phyloP scores from a whole-genome alignment of 129 eudicot species.

The Artemisia argyi region DNA sequence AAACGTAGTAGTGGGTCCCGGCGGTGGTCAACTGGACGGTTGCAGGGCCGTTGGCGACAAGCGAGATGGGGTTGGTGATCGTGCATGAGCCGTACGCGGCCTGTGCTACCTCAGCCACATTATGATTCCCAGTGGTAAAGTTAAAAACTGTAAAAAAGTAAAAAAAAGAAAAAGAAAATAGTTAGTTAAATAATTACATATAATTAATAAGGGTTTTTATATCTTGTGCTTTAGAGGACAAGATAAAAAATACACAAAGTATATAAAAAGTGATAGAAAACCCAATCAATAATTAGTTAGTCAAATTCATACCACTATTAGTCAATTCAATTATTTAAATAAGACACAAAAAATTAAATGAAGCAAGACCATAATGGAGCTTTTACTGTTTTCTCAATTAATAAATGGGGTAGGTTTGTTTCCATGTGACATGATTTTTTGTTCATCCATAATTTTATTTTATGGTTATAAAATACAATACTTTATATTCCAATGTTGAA shows the following conservation, averaged over 20 bases:
- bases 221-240: too few relatives aligned
- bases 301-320: constrained; percentile 16
- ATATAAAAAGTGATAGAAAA: too few relatives aligned
- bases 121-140: constrained; percentile 43
- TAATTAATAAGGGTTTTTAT: too few relatives aligned
- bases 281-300: constrained; percentile 11
- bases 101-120: constrained; percentile 49
- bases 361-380: constrained; percentile 8
- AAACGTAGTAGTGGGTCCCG: constrained; percentile 47
- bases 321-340: neutral
- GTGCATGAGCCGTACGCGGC: constrained; percentile 59
- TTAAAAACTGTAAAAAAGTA: constrained; percentile 43
- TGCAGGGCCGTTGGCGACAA: constrained; percentile 46
- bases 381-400: neutral
- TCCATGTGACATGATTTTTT: constrained; percentile 19
- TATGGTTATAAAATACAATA: neutral
- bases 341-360: neutral
- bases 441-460: neutral
- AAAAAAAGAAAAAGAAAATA: neutral
- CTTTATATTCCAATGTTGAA: neutral
- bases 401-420: constrained; percentile 24
- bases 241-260: too few relatives aligned
- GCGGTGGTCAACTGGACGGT: constrained; percentile 41
- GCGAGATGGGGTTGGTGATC: constrained; percentile 36
- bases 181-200: neutral